Base-by-base conservation (phyloP, 1,284 basidiomycete genomes). In the Fistulinella staudtii region DNA sequence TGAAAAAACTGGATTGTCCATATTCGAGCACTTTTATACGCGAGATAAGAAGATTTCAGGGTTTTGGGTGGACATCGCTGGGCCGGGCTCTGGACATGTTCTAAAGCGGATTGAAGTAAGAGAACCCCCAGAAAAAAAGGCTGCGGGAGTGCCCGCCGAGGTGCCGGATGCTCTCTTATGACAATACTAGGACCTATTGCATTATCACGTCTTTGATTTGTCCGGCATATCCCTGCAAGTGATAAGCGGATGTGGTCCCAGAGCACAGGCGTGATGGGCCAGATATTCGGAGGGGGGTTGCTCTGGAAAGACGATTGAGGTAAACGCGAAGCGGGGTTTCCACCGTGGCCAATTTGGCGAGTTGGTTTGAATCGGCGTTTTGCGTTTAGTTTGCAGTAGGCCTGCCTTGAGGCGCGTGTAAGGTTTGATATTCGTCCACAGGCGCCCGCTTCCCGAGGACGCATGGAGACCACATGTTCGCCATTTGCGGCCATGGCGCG, bases 141-240 rank as follows among this genome's bases (percentile, higher is more conserved):
- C 31, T 33, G 15, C 37, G 41, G 46, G 38, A 38, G 37, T 40
- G 23, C 36, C 56, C 33, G 49, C 51, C 44, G 6, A 44, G 30
- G 6, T 39, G 44, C 46, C 48, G 51, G 48, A 43, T 10, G 25
- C n/a, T n/a, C n/a, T n/a, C n/a, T n/a, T n/a, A n/a, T n/a, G n/a
- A n/a, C n/a, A n/a, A n/a, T n/a, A n/a, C n/a, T n/a, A n/a, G n/a
- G n/a, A n/a, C n/a, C n/a, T n/a, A n/a, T n/a, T n/a, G 28, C 13
- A n/a, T 36, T 49, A 60, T 65, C 59, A 63, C 64, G 62, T 64
- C 51, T 63, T 63, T 14, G 36, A 56, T 51, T 41, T 61, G 60
- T 63, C 60, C 50, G 48, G 55, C 52, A 50, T 37, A 46, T 58
- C 50, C 58, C 45, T 51, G 58, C 22, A 14, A 23, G 18, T 36